Evolutionary conservation across 805 yeast species (phyloP).

Genomic region (Yamadazyma sp.): DNA sequence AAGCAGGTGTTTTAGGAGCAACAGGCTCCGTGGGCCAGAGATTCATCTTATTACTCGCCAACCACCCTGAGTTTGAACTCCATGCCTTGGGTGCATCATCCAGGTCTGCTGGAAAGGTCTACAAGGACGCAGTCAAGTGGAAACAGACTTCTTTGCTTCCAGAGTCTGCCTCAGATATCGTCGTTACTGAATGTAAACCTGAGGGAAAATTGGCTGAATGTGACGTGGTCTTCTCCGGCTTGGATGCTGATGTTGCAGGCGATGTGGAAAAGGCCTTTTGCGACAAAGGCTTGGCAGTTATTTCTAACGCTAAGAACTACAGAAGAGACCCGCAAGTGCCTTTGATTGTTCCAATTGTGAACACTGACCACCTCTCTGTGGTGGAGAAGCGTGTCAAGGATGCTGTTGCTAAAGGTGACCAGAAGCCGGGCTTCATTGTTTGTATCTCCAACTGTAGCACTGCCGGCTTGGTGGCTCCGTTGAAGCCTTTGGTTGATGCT

Average conservation of each 20-base stretch:
- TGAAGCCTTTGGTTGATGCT: conserved; percentile 85
- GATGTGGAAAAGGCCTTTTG: conserved; percentile 83
- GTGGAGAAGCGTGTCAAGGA: conserved; percentile 56
- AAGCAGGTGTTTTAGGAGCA: conserved; percentile 94
- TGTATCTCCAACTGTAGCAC: conserved; percentile 99
- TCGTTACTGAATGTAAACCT: conserved; percentile 76
- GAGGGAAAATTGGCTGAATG: conserved; percentile 77
- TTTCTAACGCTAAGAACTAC: conserved; percentile 95
- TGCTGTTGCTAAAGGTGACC: conserved; percentile 56
- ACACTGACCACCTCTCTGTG: conserved; percentile 83
- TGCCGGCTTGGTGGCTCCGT: conserved; percentile 95
- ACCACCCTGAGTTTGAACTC: conserved; percentile 89
- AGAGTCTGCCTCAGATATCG: conserved; percentile 54
- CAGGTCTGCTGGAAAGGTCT: conserved; percentile 89
- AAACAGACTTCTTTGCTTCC: conserved; percentile 89
- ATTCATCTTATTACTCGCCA: conserved; percentile 76
- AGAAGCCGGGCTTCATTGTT: conserved; percentile 71
- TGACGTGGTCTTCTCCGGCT: conserved; percentile 91
- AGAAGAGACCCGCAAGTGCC: conserved; percentile 88
- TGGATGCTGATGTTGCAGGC: conserved; percentile 93
- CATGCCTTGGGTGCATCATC: conserved; percentile 87
- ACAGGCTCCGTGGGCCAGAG: conserved; percentile 98
- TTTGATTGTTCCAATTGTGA: conserved; percentile 90
- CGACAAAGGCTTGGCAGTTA: conserved; percentile 76
- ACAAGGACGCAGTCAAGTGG: conserved; percentile 88